A percentile compares a stretch with the other conserved stretches of the same genome.
These are phyloP conservation scores for Penicillium daleae DNA, from an alignment of 495 filamentous ascomycete species.

Conservation along the genomic window DNA sequence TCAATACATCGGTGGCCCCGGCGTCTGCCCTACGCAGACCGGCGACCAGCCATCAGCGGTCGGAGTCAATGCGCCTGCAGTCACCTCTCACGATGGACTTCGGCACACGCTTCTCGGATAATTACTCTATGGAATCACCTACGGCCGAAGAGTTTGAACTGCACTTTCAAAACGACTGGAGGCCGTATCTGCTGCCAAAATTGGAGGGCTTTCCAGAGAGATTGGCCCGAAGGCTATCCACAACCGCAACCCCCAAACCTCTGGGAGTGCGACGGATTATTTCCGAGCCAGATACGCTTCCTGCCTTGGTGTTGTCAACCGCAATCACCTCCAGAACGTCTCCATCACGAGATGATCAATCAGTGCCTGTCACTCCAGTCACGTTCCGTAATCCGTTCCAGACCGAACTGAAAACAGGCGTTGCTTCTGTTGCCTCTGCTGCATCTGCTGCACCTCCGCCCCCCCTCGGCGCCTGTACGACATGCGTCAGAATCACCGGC, in stretches of 20 bases:
- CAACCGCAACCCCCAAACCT: slow-evolving; percentile 29
- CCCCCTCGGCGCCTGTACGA: background rate
- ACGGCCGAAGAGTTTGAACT: slow-evolving; percentile 21
- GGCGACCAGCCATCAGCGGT: slow-evolving; percentile 85
- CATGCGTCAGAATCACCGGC: background rate
- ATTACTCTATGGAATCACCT: slow-evolving; percentile 24
- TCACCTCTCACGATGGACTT: slow-evolving; percentile 39
- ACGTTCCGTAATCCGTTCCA: slow-evolving; percentile 46
- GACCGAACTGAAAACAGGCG: slow-evolving; percentile 1
- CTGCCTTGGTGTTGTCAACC: slow-evolving; percentile 47
- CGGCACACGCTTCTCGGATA: slow-evolving; percentile 28
- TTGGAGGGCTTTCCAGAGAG: slow-evolving; percentile 41
- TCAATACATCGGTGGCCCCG: slow-evolving; percentile 50
- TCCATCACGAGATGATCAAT: slow-evolving; percentile 9
- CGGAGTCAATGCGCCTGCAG: slow-evolving; percentile 65
- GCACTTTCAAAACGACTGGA: slow-evolving; percentile 40
- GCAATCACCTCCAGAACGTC: slow-evolving; percentile 31
- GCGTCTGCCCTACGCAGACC: slow-evolving; percentile 69
- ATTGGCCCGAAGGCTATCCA: slow-evolving; percentile 37
- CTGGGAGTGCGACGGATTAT: slow-evolving; percentile 34
- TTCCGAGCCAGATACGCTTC: slow-evolving; percentile 30
- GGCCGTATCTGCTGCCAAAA: slow-evolving; percentile 50
- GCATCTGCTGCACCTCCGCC: background rate
- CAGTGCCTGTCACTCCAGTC: slow-evolving; percentile 26
- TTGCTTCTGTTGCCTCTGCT: too few relatives aligned